Base-by-base conservation (phyloP, 1,284 basidiomycete species). In the Inonotus hispidus region DNA sequence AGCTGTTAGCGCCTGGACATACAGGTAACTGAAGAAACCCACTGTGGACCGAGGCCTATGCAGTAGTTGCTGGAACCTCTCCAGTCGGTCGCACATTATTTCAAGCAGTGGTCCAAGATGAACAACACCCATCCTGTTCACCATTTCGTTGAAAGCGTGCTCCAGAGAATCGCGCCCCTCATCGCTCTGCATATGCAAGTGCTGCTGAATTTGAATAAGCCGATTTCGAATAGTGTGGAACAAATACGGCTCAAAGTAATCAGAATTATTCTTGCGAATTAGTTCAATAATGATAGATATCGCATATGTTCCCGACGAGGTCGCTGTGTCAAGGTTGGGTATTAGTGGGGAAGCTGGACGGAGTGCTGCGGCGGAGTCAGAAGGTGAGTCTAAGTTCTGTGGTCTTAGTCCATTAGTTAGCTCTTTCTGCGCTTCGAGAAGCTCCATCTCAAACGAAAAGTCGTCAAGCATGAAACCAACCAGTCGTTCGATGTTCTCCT, bases 221-320 rank as follows among this genome's bases (percentile, higher is more conserved):
- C 93, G 84, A 71, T 95, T 94, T 54, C 95, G 88, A 47, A 98
- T 76, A 1, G 93, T 95, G 71, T 98, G 94, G 76, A 98, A 97
- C n/a, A 98, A 82, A 73, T 96, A 97, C 14, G 95, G 96, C 76
- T 99, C 97, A 70, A 97, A 96, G 72, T 95, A 98, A 73, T 99
- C 96, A 57, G 95, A 96, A 74, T 99, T 99, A 75, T 99, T 99
- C 73, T 98, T 95, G 59, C 97, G 85, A 67, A 99, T 98, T 41
- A 99, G 82, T 73, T 99, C 97, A 68, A 98, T 92, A 65, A 98
- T 82, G 68, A 99, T 86, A 56, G 90, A 90, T 66, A 96, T 91
- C 27, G 93, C 90, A 64, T 94, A 88, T 35, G 92, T 83, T 50
- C 98, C 84, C 0, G 94, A 94, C 4, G 95, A 98, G 0, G 88